These are phyloP conservation scores for Diaporthe sp. DNA, from an alignment of 2,329 filamentous ascomycete genomes.

Conservation along the genomic window DNA sequence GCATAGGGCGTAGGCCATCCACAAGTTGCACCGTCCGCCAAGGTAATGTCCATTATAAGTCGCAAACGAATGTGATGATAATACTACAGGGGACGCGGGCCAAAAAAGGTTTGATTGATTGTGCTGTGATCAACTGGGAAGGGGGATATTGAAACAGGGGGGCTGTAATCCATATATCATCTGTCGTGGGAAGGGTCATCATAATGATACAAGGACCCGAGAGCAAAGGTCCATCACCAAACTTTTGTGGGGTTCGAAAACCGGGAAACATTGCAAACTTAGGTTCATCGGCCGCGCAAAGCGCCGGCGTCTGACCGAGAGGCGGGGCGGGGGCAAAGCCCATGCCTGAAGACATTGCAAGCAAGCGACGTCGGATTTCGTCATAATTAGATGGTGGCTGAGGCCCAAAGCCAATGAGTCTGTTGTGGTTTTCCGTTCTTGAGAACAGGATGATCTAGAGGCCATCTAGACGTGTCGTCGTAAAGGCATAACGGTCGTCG, in stretches of 20 bases:
- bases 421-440: constrained; percentile 32
- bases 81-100: constrained; percentile 32
- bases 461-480: constrained; percentile 40
- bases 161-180: constrained; percentile 35
- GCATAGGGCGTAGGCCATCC: background rate
- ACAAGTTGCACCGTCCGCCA: background rate
- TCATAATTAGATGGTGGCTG: constrained; percentile 34
- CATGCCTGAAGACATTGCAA: constrained; percentile 21
- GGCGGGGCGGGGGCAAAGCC: constrained; percentile 19
- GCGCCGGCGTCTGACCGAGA: constrained; percentile 11
- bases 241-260: constrained; percentile 27
- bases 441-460: constrained; percentile 38
- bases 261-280: constrained; percentile 6
- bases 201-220: constrained; percentile 37
- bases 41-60: constrained; percentile 24
- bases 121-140: constrained; percentile 19
- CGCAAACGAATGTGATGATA: constrained; percentile 30
- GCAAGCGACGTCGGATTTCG: constrained; percentile 28
- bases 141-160: constrained; percentile 24
- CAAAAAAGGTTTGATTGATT: constrained; percentile 25
- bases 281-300: background rate
- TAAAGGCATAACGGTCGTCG: constrained; percentile 41
- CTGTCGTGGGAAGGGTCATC: constrained; percentile 21
- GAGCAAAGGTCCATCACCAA: constrained; percentile 30
- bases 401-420: constrained; percentile 30